Conservation (phyloP, 768 basidiomycete species). For the Mycena metata region DNA sequence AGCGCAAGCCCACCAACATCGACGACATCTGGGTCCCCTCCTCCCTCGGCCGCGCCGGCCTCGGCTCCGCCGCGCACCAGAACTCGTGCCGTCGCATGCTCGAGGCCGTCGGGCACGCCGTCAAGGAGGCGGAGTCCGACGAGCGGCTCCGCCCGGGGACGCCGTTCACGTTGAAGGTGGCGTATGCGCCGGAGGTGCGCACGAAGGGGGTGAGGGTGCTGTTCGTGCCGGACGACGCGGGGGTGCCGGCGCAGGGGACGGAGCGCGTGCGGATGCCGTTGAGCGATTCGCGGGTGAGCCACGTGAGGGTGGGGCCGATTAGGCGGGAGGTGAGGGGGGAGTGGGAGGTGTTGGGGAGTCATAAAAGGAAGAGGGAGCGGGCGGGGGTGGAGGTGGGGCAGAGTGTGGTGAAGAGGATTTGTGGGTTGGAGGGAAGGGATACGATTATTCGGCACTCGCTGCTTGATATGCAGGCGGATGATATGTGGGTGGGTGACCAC, state of each 20-base stretch:
- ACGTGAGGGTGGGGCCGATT: no score
- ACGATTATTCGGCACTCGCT: slow-evolving; percentile 6
- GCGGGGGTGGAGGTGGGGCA: not conserved
- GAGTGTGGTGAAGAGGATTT: slow-evolving; percentile 1
- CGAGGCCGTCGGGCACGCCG: not conserved
- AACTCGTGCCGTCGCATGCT: no score
- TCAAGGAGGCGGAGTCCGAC: not conserved
- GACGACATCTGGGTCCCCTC: not conserved
- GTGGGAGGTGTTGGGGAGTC: slow-evolving; percentile 9
- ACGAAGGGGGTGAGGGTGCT: not conserved
- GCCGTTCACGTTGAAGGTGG: slow-evolving; percentile 4
- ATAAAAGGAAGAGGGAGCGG: slow-evolving; percentile 11
- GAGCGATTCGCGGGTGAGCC: no score
- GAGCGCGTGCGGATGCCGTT: not conserved
- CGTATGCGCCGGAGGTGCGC: not conserved
- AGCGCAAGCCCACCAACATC: slow-evolving; percentile 8
- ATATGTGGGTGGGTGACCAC: not conserved
- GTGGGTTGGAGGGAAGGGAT: slow-evolving; percentile 7
- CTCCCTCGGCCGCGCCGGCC: not conserved
- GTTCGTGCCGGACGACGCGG: slow-evolving; percentile 21
- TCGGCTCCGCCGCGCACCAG: not conserved
- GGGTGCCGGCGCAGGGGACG: not conserved
- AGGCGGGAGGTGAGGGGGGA: not conserved
- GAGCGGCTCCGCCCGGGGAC: not conserved
- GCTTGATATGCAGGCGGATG: slow-evolving; percentile 6